These are phyloP conservation scores for Porphyrellus cyaneotinctus DNA, from an alignment of 768 basidiomycete genomes.

Conservation along the genomic window DNA sequence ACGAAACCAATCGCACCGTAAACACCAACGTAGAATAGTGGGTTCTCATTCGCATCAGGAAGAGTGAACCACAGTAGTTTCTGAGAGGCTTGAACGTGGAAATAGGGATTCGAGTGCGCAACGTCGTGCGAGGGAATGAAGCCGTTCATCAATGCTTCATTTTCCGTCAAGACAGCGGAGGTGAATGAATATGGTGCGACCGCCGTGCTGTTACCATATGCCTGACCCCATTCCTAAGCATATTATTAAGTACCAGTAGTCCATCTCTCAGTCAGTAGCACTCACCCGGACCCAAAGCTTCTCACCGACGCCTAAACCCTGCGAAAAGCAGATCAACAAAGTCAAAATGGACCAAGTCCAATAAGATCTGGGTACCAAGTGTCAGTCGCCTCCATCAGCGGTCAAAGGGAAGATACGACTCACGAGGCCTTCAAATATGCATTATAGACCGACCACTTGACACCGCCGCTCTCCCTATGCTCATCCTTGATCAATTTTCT, in stretches of 20 bases:
- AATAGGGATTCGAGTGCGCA: conserved; percentile 13
- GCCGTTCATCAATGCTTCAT: conserved; percentile 27
- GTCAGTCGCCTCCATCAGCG: background rate
- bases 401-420: conserved; percentile 1
- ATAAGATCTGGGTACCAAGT: conserved; percentile 21
- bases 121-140: conserved; percentile 19
- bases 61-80: conserved; percentile 18
- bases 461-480: conserved; percentile 73
- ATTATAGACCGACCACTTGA: conserved; percentile 72
- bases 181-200: conserved; percentile 14
- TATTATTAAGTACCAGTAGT: background rate
- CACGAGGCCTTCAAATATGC: conserved; percentile 71
- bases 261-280: background rate
- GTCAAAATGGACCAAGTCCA: conserved; percentile 28
- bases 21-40: conserved; percentile 67
- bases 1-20: conserved; percentile 59
- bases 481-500: conserved; percentile 78
- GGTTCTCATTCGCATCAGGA: conserved; percentile 55
- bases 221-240: conserved; percentile 28
- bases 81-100: conserved; percentile 12
- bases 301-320: conserved; percentile 25
- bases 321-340: conserved; percentile 22
- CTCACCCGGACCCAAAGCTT: conserved; percentile 31
- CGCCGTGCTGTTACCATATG: conserved; percentile 14
- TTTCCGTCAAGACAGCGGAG: conserved; percentile 24